phyloP scores from a whole-genome alignment of 768 basidiomycete species.

The Lentinula sp. region DNA sequence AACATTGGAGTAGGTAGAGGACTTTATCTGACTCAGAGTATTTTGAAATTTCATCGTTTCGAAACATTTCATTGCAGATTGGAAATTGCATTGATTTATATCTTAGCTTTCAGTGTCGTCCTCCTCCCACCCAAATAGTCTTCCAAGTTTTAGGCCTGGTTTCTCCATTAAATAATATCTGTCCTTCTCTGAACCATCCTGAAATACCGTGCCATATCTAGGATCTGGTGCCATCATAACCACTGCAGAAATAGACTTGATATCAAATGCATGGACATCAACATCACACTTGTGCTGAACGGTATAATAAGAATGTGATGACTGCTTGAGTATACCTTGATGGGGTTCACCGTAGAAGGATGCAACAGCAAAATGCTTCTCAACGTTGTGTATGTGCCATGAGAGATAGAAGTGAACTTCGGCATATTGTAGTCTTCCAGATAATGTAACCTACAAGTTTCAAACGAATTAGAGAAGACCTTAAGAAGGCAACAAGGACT shows the following conservation, averaged over 20 bases:
- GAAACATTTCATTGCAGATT: neutral
- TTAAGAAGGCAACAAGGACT: neutral
- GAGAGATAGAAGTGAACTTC: no score
- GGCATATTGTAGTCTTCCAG: no score
- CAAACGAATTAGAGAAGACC: no score
- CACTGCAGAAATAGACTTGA: conserved; percentile 21
- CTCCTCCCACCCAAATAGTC: neutral
- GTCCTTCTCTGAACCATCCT: neutral
- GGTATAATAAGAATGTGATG: neutral
- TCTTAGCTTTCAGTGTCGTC: neutral
- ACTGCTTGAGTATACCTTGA: neutral
- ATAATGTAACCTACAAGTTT: no score
- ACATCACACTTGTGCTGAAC: neutral
- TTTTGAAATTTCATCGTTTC: neutral
- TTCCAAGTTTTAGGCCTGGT: neutral
- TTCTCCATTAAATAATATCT: neutral
- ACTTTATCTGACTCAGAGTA: neutral
- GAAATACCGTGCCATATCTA: neutral
- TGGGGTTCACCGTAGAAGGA: conserved; percentile 4
- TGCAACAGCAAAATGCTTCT: neutral
- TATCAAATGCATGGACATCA: conserved; percentile 23
- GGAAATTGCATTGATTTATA: neutral
- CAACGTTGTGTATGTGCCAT: neutral
- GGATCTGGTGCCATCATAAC: conserved; percentile 20
- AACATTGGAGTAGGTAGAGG: no score